Percentiles rank a stretch among this genome's conserved stretches.
Conservation (phyloP, 1,284 basidiomycete species). For the Malassezia globosa region DNA sequence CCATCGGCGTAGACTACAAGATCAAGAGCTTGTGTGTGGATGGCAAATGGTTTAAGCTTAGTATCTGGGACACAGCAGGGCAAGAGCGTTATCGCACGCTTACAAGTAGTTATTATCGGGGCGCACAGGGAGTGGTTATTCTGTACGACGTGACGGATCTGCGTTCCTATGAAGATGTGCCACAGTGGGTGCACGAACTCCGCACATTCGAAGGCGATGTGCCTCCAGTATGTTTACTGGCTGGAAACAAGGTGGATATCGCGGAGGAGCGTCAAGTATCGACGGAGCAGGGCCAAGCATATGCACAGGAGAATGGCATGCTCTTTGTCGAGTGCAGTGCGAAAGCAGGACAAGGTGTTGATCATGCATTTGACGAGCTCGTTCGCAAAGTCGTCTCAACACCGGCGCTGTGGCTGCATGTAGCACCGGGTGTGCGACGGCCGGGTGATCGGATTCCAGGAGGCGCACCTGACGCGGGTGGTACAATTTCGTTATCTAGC, state of each 20-base stretch:
- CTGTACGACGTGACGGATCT: conserved; percentile 89
- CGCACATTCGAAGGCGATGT: conserved; percentile 66
- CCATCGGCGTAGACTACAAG: conserved; percentile 61
- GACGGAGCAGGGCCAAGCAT: conserved; percentile 64
- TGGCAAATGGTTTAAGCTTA: conserved; percentile 52
- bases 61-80: conserved; percentile 52
- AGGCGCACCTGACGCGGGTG: conserved; percentile 33
- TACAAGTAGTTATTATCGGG: conserved; percentile 81
- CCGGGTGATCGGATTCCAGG: conserved; percentile 45
- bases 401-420: conserved; percentile 35
- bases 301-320: conserved; percentile 68
- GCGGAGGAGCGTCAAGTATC: conserved; percentile 80
- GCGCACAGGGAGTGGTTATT: conserved; percentile 84
- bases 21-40: conserved; percentile 51
- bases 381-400: conserved; percentile 40
- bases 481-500: conserved; percentile 28
- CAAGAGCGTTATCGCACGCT: conserved; percentile 60
- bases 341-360: conserved; percentile 38
- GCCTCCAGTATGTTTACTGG: conserved; percentile 85
- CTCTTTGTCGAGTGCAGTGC: conserved; percentile 66
- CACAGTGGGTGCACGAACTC: conserved; percentile 84
- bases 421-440: conserved; percentile 28
- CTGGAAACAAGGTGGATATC: conserved; percentile 84
- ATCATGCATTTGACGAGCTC: conserved; percentile 41
- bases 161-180: conserved; percentile 79